Percentiles rank a stretch among this genome's conserved stretches.
Conservation (phyloP, 768 basidiomycete species). For the Nidula microcarpa region DNA sequence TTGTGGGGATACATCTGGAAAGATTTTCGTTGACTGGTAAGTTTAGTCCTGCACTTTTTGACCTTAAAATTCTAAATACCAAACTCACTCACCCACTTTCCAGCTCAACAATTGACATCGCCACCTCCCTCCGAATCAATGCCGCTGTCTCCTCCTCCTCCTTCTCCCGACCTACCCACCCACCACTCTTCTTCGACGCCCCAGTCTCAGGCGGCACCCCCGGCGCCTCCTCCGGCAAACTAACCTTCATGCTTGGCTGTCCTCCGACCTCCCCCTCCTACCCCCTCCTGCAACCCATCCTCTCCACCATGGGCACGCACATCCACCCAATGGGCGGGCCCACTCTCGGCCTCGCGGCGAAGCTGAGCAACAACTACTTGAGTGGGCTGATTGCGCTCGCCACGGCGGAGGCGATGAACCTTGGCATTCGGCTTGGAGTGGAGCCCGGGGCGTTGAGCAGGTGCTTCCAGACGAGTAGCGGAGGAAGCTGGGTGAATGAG, state of each 20-base stretch:
- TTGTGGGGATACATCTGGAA: slow-evolving; percentile 26
- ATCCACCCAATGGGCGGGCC: slow-evolving; percentile 34
- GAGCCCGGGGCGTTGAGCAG: slow-evolving; percentile 33
- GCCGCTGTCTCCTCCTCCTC: slow-evolving; percentile 22
- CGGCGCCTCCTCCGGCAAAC: slow-evolving; percentile 30
- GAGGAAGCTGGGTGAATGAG: slow-evolving; percentile 37
- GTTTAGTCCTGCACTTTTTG: not conserved
- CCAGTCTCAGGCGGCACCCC: slow-evolving; percentile 40
- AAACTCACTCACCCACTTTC: not conserved
- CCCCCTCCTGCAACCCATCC: slow-evolving; percentile 26
- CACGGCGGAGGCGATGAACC: slow-evolving; percentile 40
- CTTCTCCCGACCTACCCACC: slow-evolving; percentile 2
- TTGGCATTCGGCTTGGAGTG: slow-evolving; percentile 39
- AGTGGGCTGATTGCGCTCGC: slow-evolving; percentile 38
- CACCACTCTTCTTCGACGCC: slow-evolving; percentile 32
- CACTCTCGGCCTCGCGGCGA: slow-evolving; percentile 38
- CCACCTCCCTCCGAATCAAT: slow-evolving; percentile 28
- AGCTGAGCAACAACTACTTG: slow-evolving; percentile 41
- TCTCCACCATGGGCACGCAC: slow-evolving; percentile 31
- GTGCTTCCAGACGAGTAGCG: slow-evolving; percentile 35
- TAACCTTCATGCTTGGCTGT: slow-evolving; percentile 38
- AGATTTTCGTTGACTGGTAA: slow-evolving; percentile 40
- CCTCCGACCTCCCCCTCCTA: slow-evolving; percentile 24
- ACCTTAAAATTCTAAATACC: not conserved
- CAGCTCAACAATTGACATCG: slow-evolving; percentile 41